Percentiles rank a stretch among this genome's conserved stretches.
Conservation (phyloP, 495 filamentous ascomycete species). For the Aspergillus sclerotioniger region DNA sequence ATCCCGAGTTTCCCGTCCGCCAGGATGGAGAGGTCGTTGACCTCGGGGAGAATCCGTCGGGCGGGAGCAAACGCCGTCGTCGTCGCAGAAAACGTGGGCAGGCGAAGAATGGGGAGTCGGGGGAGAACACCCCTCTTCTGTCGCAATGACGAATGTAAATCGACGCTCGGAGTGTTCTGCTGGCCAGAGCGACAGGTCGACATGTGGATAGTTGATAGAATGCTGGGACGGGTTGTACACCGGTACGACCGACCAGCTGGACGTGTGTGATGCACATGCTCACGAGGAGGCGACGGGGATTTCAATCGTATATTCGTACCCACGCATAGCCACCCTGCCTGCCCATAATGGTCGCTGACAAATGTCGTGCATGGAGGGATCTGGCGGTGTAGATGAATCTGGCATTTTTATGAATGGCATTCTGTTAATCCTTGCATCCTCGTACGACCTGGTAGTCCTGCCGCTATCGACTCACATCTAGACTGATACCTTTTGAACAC, state of each 20-base stretch:
- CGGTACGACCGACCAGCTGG: background rate
- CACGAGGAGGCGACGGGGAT: background rate
- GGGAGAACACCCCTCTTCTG: conserved; percentile 26
- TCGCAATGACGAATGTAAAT: conserved; percentile 5
- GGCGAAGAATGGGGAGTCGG: conserved; percentile 15
- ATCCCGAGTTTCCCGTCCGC: conserved; percentile 17
- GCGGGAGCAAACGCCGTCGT: conserved; percentile 29
- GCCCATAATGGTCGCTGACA: no score
- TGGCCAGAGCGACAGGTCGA: conserved; percentile 14
- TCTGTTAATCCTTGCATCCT: no score
- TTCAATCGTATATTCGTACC: background rate
- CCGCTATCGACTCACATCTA: no score
- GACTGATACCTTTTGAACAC: no score
- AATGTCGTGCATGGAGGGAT: no score
- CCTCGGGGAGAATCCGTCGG: conserved; percentile 11
- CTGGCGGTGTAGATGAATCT: no score
- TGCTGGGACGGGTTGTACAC: background rate
- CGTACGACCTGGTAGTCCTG: no score
- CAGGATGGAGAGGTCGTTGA: conserved; percentile 16
- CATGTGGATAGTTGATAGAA: background rate
- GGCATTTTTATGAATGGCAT: no score
- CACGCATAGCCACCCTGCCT: background rate
- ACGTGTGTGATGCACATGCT: background rate
- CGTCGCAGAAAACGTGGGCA: conserved; percentile 30
- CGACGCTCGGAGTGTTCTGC: conserved; percentile 16